A percentile compares a stretch with the other conserved stretches of the same genome.
These are phyloP conservation scores for Ophiostoma novo-ulmi DNA, from an alignment of 2,329 filamentous ascomycete genomes.

Conservation along the genomic window DNA sequence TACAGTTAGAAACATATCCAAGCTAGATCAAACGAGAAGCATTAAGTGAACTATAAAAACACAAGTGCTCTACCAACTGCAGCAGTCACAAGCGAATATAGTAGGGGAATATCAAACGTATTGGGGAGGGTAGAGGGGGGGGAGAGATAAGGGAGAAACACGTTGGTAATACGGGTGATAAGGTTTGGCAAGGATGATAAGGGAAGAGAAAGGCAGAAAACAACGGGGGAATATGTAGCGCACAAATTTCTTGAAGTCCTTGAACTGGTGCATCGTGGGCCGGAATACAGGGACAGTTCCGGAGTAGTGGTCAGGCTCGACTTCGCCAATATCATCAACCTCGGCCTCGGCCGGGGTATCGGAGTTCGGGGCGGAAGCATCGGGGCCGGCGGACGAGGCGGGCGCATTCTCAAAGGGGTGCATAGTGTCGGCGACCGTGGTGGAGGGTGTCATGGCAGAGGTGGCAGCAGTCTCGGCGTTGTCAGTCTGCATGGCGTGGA, in stretches of 20 bases:
- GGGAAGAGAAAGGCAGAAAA: background rate
- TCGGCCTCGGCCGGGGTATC: constrained; percentile 26
- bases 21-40: constrained; percentile 30
- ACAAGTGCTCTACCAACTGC: constrained; percentile 9
- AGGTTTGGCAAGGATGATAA: background rate
- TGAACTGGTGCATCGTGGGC: constrained; percentile 92
- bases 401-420: background rate
- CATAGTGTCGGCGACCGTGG: constrained; percentile 23
- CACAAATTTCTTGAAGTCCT: constrained; percentile 88
- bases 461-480: background rate
- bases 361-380: background rate
- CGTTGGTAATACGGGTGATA: background rate
- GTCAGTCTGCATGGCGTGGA: constrained; percentile 27
- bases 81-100: background rate
- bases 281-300: constrained; percentile 90
- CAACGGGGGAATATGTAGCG: constrained; percentile 31
- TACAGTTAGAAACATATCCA: constrained; percentile 14
- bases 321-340: constrained; percentile 62
- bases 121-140: background rate
- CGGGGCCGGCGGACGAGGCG: background rate
- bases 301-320: constrained; percentile 83
- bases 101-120: background rate
- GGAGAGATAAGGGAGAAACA: background rate
- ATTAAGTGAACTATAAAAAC: constrained; percentile 27
- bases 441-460: constrained; percentile 17